phyloP scores from a whole-genome alignment of 2,329 filamentous ascomycete species.

The Trichoderma arundinaceum region DNA sequence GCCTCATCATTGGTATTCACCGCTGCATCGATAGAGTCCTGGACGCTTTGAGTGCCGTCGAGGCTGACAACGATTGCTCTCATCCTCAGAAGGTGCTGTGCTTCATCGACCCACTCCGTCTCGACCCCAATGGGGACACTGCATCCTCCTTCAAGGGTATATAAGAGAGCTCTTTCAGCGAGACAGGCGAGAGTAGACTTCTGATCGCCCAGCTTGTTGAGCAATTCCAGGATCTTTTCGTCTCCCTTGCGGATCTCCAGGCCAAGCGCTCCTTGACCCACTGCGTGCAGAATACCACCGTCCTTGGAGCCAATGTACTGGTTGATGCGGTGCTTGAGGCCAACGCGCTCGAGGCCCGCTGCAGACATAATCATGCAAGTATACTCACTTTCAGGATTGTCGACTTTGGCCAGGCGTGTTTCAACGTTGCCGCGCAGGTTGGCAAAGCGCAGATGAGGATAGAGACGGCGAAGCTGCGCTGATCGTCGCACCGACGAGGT shows the following conservation, averaged over 20 bases:
- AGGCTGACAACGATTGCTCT: conserved; percentile 28
- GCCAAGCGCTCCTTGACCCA: conserved; percentile 26
- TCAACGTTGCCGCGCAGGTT: conserved; percentile 28
- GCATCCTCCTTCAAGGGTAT: conserved; percentile 22
- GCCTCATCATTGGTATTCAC: conserved; percentile 15
- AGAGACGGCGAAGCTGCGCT: conserved; percentile 21
- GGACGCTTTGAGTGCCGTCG: conserved; percentile 9
- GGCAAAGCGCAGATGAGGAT: conserved; percentile 24
- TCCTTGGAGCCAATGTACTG: conserved; percentile 30
- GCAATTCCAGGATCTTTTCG: not conserved
- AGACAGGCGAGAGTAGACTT: conserved; percentile 26
- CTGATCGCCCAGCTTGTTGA: conserved; percentile 3
- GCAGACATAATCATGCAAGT: conserved; percentile 30
- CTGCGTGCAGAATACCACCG: conserved; percentile 21
- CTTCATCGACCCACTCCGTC: conserved; percentile 23
- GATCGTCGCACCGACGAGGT: conserved; percentile 25
- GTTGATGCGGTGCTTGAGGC: conserved; percentile 27
- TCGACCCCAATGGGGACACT: conserved; percentile 26
- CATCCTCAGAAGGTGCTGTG: conserved; percentile 6
- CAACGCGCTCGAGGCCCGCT: conserved; percentile 21
- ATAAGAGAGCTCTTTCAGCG: conserved; percentile 23
- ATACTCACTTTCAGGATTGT: conserved; percentile 23
- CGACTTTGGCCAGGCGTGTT: conserved; percentile 25
- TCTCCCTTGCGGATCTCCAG: conserved; percentile 29
- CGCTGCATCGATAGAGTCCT: conserved; percentile 21